Percentiles rank a stretch among this genome's conserved stretches.
These are phyloP conservation scores for Diaporthe amygdali DNA, from an alignment of 2,329 filamentous ascomycete species.

Conservation along the genomic window DNA sequence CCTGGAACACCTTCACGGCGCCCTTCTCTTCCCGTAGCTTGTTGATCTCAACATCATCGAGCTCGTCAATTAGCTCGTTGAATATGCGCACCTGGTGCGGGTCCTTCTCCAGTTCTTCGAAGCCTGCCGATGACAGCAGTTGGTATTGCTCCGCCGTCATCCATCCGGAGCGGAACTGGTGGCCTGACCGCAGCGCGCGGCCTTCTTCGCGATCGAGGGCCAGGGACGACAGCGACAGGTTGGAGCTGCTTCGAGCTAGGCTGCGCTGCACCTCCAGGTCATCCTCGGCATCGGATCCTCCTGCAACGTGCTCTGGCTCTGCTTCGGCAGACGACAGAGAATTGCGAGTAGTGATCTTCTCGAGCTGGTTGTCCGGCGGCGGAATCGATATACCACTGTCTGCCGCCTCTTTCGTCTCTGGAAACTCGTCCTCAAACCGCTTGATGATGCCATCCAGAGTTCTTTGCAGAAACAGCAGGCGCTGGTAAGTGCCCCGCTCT, in stretches of 20 bases:
- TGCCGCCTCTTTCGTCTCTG: conserved; percentile 71
- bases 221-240: conserved; percentile 54
- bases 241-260: conserved; percentile 58
- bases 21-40: conserved; percentile 62
- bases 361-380: conserved; percentile 31
- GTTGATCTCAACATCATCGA: conserved; percentile 64
- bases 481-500: conserved; percentile 74
- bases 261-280: conserved; percentile 39
- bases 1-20: conserved; percentile 65
- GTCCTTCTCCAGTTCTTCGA: conserved; percentile 56
- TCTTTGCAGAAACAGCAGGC: conserved; percentile 83
- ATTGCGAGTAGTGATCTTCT: conserved; percentile 30
- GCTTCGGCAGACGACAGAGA: conserved; percentile 38
- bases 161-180: conserved; percentile 60
- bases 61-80: conserved; percentile 65
- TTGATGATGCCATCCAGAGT: conserved; percentile 92
- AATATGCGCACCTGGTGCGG: conserved; percentile 59
- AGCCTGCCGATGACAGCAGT: conserved; percentile 44
- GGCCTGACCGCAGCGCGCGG: conserved; percentile 58
- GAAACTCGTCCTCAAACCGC: conserved; percentile 95
- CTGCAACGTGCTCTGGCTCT: conserved; percentile 42
- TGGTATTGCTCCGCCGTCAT: conserved; percentile 55
- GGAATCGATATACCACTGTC: conserved; percentile 36
- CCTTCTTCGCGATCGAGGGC: conserved; percentile 63
- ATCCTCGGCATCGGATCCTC: conserved; percentile 54